A percentile compares a stretch with the other conserved stretches of the same genome.
These are phyloP conservation scores for Salix suchowensis DNA, from an alignment of 345 rosid species.

Conservation along the genomic window DNA sequence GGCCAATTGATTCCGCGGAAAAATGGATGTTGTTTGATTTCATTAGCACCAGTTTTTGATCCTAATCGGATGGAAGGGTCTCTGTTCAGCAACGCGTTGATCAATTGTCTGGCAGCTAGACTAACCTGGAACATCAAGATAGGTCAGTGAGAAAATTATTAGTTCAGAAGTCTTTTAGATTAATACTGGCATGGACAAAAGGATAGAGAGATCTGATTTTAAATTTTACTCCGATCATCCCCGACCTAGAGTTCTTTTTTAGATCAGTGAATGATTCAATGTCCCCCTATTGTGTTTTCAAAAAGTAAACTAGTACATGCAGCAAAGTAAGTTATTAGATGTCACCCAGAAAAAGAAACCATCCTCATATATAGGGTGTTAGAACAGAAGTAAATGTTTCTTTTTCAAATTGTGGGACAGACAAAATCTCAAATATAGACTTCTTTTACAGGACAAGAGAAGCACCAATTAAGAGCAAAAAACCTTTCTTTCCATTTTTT, in stretches of 20 bases:
- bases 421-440: too few species aligned
- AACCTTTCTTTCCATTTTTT: not conserved
- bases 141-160: slow-evolving; percentile 6
- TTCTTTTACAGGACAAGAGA: not conserved
- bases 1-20: slow-evolving; percentile 92
- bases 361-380: not conserved
- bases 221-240: too few species aligned
- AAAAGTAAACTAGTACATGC: not conserved
- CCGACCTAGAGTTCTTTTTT: too few species aligned
- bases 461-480: not conserved
- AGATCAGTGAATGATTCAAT: not conserved
- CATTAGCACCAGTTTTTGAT: slow-evolving; percentile 69
- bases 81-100: slow-evolving; percentile 60
- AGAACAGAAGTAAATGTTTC: too few species aligned
- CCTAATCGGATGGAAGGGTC: slow-evolving; percentile 78
- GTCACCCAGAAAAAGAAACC: not conserved
- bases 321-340: not conserved
- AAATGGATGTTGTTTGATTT: slow-evolving; percentile 86
- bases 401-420: too few species aligned
- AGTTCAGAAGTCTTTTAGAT: not conserved
- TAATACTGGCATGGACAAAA: not conserved
- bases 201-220: too few species aligned
- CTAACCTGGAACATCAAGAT: slow-evolving; percentile 58
- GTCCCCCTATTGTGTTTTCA: not conserved
- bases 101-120: slow-evolving; percentile 74